These are phyloP conservation scores for Olyra latifolia DNA, from an alignment of 176 grass and related monocot species.

Conservation along the genomic window DNA sequence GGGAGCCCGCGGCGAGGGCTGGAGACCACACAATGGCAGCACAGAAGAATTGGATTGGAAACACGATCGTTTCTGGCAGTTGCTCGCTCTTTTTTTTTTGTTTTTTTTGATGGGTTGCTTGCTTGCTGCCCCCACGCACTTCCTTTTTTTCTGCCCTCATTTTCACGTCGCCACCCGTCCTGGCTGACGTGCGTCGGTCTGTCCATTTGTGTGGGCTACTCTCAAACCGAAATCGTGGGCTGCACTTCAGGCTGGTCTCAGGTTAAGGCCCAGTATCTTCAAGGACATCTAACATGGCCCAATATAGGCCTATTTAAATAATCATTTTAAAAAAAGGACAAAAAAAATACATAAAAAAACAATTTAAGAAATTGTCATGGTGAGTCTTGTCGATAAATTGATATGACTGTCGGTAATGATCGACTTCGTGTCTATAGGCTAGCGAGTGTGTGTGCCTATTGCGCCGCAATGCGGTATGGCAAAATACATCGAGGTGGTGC, in stretches of 20 bases:
- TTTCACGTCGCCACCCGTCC: not conserved
- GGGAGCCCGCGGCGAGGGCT: not conserved
- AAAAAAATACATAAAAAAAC: too few relatives aligned
- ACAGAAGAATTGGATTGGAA: not conserved
- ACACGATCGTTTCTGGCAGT: not conserved
- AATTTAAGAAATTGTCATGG: too few relatives aligned
- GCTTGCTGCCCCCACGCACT: not conserved
- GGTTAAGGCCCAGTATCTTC: not conserved
- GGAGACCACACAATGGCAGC: slow-evolving; percentile 34
- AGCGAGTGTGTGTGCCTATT: too few relatives aligned
- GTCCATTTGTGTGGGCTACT: not conserved
- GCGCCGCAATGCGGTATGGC: too few relatives aligned
- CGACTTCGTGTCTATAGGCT: too few relatives aligned
- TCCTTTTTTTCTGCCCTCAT: not conserved
- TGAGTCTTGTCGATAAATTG: too few relatives aligned
- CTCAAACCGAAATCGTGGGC: not conserved
- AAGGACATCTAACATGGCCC: not conserved
- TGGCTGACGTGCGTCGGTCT: not conserved
- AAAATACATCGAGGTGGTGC: too few relatives aligned
- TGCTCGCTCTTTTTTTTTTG: not conserved
- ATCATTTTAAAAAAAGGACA: too few relatives aligned
- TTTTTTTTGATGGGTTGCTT: too few relatives aligned
- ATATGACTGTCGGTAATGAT: too few relatives aligned
- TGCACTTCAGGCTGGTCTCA: not conserved
- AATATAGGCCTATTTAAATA: too few relatives aligned